Base-by-base conservation (phyloP, 805 yeast species). In the Candida ascalaphidarum region DNA sequence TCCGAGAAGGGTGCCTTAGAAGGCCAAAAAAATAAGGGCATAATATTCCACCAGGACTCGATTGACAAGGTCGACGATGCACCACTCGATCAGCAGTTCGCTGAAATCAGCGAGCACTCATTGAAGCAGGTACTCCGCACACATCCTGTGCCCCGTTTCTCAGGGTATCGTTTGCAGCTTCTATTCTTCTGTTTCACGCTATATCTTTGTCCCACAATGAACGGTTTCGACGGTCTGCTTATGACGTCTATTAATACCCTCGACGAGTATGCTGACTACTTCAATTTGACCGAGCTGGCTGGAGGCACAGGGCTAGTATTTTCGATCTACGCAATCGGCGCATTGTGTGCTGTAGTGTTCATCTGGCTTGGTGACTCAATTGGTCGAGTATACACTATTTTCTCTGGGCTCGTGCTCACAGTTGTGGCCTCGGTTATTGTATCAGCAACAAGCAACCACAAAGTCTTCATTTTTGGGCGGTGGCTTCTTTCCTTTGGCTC, bases 191-290 rank as follows among this genome's bases (percentile, higher is more conserved):
- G 46, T 31, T 12, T 32, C 4, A 28, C 36, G 12, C 29, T 38
- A 10, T 44, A 40, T 14, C 17, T 12, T 17, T 11, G 12, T 12
- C n/a, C 21, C 15, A 25, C 27, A 4, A 17, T 16, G 16, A 25
- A 17, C 10, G 27, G 27, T 5, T 25, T 11, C 21, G 27, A 25
- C 15, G 27, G 27, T 11, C 17, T 22, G 4, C 15, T 25, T 17
- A 25, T 25, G 27, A 35, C 43, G 6, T 25, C 37, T n/a, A 42
- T 42, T 18, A 35, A 37, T 17, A 44, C 47, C 17, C 26, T 35
- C 16, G 36, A 37, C 4, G 37, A 36, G 25, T 44, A 36, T 21
- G 17, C 35, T 11, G 35, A 29, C 8, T 34, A 39, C 22, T 44
- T 38, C 24, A 19, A 34, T n/a, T 21, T 35, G 11, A 33, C 29